Conservation (phyloP, 495 filamentous ascomycete species). For the Aspergillus sparsus region DNA sequence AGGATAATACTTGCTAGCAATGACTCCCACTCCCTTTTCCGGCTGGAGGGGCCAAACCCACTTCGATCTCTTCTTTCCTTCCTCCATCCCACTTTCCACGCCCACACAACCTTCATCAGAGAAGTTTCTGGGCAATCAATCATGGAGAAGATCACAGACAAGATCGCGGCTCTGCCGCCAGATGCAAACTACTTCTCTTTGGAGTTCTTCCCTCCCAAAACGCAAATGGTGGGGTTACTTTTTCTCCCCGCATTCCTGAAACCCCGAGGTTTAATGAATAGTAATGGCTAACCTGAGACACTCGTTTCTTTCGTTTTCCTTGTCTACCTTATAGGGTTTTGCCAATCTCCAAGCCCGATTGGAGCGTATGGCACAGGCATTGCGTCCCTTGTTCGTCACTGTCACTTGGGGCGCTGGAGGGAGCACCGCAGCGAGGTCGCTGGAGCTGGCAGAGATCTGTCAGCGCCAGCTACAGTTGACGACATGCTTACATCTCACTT, state of each 20-base stretch:
- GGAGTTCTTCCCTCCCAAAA: slow-evolving; percentile 99
- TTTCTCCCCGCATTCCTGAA: slow-evolving; percentile 27
- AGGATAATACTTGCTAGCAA: no score
- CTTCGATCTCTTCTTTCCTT: slow-evolving; percentile 2
- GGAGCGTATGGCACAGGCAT: slow-evolving; percentile 87
- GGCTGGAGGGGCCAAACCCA: slow-evolving; percentile 10
- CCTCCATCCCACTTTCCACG: slow-evolving; percentile 7
- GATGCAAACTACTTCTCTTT: slow-evolving; percentile 88
- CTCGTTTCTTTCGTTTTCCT: neutral
- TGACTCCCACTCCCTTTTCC: neutral
- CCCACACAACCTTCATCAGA: slow-evolving; percentile 5
- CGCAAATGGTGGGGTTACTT: slow-evolving; percentile 66
- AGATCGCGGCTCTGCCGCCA: slow-evolving; percentile 86
- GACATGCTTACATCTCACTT: slow-evolving; percentile 94
- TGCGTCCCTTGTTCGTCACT: slow-evolving; percentile 91
- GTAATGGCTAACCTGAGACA: slow-evolving; percentile 22
- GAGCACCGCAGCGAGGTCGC: slow-evolving; percentile 82
- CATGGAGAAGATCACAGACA: slow-evolving; percentile 95
- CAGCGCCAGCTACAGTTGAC: slow-evolving; percentile 88
- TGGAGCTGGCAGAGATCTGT: slow-evolving; percentile 94
- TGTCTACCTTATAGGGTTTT: slow-evolving; percentile 59
- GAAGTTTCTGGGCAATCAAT: slow-evolving; percentile 10
- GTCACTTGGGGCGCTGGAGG: slow-evolving; percentile 98
- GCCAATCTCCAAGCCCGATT: slow-evolving; percentile 90
- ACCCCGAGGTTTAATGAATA: neutral